phyloP scores from a whole-genome alignment of 371 early-diverging fungal genomes.

The Syncephalastrum contaminatum region DNA sequence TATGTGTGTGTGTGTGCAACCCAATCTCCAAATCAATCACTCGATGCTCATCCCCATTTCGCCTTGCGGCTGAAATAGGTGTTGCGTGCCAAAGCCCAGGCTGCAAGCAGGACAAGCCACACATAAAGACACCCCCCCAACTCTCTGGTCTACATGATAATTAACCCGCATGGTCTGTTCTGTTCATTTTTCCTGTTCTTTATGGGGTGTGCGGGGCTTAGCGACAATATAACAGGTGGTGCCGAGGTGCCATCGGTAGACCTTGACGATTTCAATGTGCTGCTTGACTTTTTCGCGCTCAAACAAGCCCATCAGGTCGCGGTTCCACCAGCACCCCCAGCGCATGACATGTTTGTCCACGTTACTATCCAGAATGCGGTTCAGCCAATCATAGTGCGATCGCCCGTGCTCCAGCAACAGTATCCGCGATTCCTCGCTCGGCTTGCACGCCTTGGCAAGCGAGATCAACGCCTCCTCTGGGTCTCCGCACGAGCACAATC shows the following conservation, averaged over 20 bases:
- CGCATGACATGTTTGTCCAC: conserved; percentile 68
- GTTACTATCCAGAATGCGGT: conserved; percentile 67
- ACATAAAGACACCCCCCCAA: too few species aligned
- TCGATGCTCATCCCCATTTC: too few species aligned
- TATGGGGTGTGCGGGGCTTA: conserved; percentile 27
- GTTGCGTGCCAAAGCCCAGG: too few species aligned
- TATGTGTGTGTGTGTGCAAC: too few species aligned
- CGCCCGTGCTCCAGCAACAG: conserved; percentile 82
- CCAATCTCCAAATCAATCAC: too few species aligned
- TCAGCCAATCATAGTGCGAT: conserved; percentile 62
- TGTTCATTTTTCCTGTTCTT: conserved; percentile 5
- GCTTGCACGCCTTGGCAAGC: conserved; percentile 59
- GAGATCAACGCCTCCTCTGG: conserved; percentile 68
- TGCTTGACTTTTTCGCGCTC: conserved; percentile 49
- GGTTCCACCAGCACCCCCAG: conserved; percentile 91
- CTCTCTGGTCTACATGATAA: too few species aligned
- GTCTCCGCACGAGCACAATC: conserved; percentile 72
- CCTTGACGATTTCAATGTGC: conserved; percentile 57
- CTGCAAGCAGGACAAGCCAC: too few species aligned
- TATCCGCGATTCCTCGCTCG: conserved; percentile 54
- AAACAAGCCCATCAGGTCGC: conserved; percentile 72
- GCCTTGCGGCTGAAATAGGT: too few species aligned
- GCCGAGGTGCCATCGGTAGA: conserved; percentile 75
- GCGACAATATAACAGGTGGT: conserved; percentile 75
- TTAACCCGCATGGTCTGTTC: too few species aligned